Base-by-base conservation (phyloP, 2,329 filamentous ascomycete genomes). In the Acrocalymma vagum region DNA sequence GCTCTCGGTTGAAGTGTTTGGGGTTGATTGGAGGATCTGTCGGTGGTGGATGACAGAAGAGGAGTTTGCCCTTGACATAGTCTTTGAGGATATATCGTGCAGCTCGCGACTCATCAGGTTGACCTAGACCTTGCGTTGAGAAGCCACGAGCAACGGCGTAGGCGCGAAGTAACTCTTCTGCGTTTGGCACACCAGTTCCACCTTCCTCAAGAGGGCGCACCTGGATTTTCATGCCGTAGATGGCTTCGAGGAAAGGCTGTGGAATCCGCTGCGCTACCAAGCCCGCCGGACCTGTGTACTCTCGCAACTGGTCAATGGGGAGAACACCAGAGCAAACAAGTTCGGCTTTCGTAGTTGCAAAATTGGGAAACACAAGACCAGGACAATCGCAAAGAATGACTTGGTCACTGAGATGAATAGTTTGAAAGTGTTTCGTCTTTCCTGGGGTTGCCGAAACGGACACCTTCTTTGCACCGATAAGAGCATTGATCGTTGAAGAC, bases 401-500 rank as follows among this genome's bases (percentile, higher is more conserved):
- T 44, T 85, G 84, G 1, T 94, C 88, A 44, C 88, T 94, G 21
- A 99, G 83, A 67, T 96, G 92, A 44, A 99, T 94, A 1, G 94
- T 99, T 72, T 99, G 94, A 76, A 99, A 99, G 64, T 99, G 94
- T 77, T 99, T 99, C 10, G 94, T 99, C 76, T 99, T 99, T 68
- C 94, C 94, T 4, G 94, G 94, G 1, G 94, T 99, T 10, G 93
- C 87, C 11, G 94, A 99, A 25, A 99, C 95, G 0, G 93, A 97
- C 5, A 99, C 94, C 75, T 97, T 99, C 77, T 97, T 99, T 39
- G 94, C 86, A 34, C 95, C 95, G 43, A 97, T 92, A n/a, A 99
- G 82, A 27, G 94, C 93, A 75, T 99, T 99, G 79, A 99, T 99
- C 11, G 94, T 99, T 32, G 92, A 96, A 1, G 95, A 99, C 75